A percentile compares a stretch with the other conserved stretches of the same genome.
Conservation (phyloP, 345 rosid species). For the Bruguiera gymnorhiza region DNA sequence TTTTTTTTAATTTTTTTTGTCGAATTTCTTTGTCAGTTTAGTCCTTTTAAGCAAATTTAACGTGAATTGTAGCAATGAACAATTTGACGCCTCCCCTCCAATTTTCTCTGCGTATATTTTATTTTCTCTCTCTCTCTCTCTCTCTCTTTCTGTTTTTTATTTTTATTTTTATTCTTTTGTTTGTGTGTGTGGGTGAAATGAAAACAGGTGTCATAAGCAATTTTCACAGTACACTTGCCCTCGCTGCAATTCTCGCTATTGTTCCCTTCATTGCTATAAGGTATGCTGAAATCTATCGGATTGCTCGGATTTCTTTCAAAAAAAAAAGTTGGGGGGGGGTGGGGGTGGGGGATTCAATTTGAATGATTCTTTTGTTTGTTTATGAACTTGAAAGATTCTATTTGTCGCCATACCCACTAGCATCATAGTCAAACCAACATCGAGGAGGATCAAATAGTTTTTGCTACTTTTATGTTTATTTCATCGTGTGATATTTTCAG, state of each 20-base stretch:
- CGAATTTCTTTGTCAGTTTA: no score
- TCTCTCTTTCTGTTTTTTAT: neutral
- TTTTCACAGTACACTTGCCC: constrained; percentile 94
- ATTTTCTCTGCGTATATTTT: neutral
- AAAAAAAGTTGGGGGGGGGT: no score
- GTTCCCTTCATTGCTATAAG: constrained; percentile 72
- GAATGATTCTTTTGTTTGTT: neutral
- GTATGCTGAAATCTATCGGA: neutral
- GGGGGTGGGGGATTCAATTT: neutral
- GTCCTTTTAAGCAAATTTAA: no score
- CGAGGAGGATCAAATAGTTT: no score
- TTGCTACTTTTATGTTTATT: no score
- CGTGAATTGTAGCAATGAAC: no score
- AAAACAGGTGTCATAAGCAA: constrained; percentile 72
- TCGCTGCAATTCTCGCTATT: constrained; percentile 85
- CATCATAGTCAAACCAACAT: no score
- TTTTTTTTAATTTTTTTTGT: neutral
- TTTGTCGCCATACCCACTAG: neutral
- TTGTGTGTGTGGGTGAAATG: no score
- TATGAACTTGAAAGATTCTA: neutral
- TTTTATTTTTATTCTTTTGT: neutral
- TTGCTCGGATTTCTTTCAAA: no score
- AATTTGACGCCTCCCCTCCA: no score
- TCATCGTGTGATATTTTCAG: no score
- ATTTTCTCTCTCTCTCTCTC: neutral